Evolutionary conservation across 73 alveolate genomes (phyloP).

Genomic region (Paramecium octaurelia): DNA sequence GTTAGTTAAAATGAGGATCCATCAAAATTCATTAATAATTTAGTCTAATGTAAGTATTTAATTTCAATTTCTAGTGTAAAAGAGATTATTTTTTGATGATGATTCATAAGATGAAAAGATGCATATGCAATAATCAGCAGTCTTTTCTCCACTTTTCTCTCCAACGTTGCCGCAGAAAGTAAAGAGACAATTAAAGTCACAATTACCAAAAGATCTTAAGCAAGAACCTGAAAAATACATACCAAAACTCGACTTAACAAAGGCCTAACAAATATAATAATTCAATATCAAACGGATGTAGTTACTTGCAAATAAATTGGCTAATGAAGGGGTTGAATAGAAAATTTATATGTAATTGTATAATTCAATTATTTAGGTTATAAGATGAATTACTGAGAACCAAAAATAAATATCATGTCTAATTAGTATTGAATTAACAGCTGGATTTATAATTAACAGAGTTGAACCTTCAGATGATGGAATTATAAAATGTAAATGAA

Average conservation of each 20-base stretch:
- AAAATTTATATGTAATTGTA: not conserved
- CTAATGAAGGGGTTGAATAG: conserved; percentile 15
- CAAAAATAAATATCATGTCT: conserved; percentile 32
- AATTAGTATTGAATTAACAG: conserved; percentile 20
- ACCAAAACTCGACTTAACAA: conserved; percentile 23
- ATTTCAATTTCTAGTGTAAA: not conserved
- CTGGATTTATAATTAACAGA: not conserved
- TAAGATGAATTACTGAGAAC: conserved; percentile 35
- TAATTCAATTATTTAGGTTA: not conserved
- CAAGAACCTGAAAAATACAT: not conserved
- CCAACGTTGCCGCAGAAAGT: conserved; percentile 24
- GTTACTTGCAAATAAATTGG: not conserved
- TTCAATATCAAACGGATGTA: conserved; percentile 27
- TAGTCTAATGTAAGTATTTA: not conserved
- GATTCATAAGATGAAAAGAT: conserved; percentile 7
- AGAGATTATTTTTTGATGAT: conserved; percentile 40
- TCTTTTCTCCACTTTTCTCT: conserved; percentile 32
- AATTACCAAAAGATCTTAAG: not conserved
- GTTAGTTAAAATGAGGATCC: conserved; percentile 42
- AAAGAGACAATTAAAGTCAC: not conserved
- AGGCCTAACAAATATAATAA: conserved; percentile 28
- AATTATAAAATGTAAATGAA: not conserved
- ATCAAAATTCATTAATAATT: conserved; percentile 11
- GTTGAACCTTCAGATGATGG: not conserved
- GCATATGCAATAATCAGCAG: conserved; percentile 22